These are phyloP conservation scores for Hypoxylon sp. DNA, from an alignment of 2,329 filamentous ascomycete genomes.

Conservation along the genomic window DNA sequence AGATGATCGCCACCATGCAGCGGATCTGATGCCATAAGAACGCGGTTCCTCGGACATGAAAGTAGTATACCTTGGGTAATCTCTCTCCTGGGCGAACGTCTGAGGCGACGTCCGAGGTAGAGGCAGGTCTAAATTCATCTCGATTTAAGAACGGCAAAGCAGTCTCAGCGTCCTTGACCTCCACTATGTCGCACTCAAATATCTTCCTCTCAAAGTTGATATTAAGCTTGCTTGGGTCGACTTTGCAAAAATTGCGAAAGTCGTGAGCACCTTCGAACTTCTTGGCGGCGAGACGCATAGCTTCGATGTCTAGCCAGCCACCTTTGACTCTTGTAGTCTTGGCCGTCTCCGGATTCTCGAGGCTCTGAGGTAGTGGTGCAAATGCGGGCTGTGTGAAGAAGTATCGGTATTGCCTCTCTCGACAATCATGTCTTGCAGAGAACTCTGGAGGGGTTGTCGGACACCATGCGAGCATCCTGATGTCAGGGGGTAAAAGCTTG, in stretches of 20 bases:
- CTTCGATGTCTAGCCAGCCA: conserved; percentile 88
- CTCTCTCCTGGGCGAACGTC: conserved; percentile 36
- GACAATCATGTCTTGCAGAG: conserved; percentile 92
- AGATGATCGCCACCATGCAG: conserved; percentile 93
- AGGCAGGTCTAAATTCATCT: conserved; percentile 60
- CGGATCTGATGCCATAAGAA: conserved; percentile 99
- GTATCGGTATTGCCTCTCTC: conserved; percentile 92
- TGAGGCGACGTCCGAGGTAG: conserved; percentile 38
- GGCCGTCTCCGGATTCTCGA: conserved; percentile 61
- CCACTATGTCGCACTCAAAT: conserved; percentile 83
- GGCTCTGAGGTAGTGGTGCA: conserved; percentile 72
- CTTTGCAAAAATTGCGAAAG: conserved; percentile 97
- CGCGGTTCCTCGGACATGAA: conserved; percentile 89
- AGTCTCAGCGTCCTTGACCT: conserved; percentile 69
- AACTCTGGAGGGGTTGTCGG: conserved; percentile 84
- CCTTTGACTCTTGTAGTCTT: conserved; percentile 60
- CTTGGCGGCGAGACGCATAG: conserved; percentile 87
- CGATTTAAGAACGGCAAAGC: conserved; percentile 69
- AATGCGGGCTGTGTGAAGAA: conserved; percentile 98
- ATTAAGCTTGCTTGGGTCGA: conserved; percentile 91
- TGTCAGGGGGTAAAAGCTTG: conserved; percentile 87
- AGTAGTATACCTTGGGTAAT: conserved; percentile 82
- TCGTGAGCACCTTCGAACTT: conserved; percentile 88
- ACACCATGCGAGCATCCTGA: conserved; percentile 93
- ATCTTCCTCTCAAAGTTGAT: conserved; percentile 85